Percentiles rank a stretch among this genome's conserved stretches.
phyloP scores from a whole-genome alignment of 495 filamentous ascomycete genomes.

The Tuber aestivum region DNA sequence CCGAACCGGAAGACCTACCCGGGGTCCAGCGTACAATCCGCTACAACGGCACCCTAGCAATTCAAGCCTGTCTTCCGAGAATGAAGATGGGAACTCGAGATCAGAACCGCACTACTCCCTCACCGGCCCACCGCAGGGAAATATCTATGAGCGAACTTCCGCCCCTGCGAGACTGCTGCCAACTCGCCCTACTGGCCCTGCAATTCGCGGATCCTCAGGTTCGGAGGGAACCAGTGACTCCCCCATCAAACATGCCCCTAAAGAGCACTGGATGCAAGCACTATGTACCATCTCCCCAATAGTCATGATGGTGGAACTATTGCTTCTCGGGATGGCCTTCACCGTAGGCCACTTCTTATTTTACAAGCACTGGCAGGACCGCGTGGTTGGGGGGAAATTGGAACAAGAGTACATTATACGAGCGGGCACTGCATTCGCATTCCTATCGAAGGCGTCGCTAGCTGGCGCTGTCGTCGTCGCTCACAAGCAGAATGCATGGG shows the following conservation, averaged over 20 bases:
- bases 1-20: neutral
- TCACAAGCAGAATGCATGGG: constrained; percentile 9
- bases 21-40: neutral
- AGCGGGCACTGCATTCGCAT: constrained; percentile 3
- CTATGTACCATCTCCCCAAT: neutral
- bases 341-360: neutral
- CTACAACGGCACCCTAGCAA: neutral
- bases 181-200: neutral
- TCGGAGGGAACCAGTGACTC: neutral
- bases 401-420: neutral
- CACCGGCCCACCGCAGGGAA: neutral
- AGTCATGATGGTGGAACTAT: neutral
- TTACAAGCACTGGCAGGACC: neutral
- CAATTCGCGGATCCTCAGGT: neutral
- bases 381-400: neutral
- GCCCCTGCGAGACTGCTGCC: neutral
- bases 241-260: neutral
- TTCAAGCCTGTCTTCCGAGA: neutral
- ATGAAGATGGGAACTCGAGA: neutral
- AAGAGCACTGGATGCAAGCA: neutral
- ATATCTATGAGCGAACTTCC: neutral
- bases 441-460: constrained; percentile 5
- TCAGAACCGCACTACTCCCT: neutral
- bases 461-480: constrained; percentile 5
- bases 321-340: neutral